phyloP scores from a whole-genome alignment of 176 grass and related monocot species.

The Rhynchospora breviuscula region DNA sequence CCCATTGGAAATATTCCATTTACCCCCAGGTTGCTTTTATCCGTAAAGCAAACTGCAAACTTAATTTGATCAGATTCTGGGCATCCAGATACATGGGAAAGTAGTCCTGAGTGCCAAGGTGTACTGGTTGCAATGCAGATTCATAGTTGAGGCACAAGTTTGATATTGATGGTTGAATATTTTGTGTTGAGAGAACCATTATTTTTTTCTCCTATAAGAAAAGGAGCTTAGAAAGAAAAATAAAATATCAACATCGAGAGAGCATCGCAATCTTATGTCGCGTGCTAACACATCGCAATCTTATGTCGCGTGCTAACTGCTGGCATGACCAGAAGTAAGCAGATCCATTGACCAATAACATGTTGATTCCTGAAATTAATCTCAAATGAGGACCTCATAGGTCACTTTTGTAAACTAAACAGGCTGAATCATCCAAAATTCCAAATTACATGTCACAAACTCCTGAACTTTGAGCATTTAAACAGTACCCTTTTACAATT shows the following conservation, averaged over 20 bases:
- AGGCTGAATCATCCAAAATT: neutral
- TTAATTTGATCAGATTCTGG: too few species aligned
- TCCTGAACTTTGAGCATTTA: neutral
- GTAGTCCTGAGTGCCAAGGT: too few species aligned
- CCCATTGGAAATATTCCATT: too few species aligned
- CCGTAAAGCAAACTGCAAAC: too few species aligned
- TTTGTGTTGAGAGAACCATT: neutral
- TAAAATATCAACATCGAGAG: neutral
- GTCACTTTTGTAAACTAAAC: neutral
- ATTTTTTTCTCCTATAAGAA: neutral
- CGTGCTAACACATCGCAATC: neutral
- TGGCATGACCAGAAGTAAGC: too few species aligned
- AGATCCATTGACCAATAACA: neutral
- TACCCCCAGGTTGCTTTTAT: too few species aligned
- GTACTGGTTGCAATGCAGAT: too few species aligned
- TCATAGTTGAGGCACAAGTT: too few species aligned
- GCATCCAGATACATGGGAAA: too few species aligned
- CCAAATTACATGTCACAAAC: neutral
- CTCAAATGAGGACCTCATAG: neutral
- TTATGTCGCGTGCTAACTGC: neutral
- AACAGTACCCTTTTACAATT: neutral
- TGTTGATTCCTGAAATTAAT: neutral
- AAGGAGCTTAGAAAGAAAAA: neutral
- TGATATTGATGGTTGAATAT: neutral
- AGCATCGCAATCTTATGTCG: neutral